Percentiles rank a stretch among this genome's conserved stretches.
These are phyloP conservation scores for Ustilago trichophora DNA, from an alignment of 1,284 basidiomycete species.

Conservation along the genomic window DNA sequence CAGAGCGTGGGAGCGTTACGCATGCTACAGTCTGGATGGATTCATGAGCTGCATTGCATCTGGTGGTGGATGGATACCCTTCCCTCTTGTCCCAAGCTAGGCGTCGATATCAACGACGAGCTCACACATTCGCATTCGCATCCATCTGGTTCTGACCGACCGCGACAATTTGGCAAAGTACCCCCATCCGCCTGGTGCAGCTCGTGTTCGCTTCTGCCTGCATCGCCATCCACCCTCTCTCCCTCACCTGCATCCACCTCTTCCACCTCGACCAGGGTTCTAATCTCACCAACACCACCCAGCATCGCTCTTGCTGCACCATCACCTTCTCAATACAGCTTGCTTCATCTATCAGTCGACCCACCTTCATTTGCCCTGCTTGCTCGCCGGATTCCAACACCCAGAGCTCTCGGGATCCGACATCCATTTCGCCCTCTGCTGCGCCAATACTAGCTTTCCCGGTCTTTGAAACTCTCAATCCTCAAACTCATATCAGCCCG, in stretches of 20 bases:
- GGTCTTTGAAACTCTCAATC: too few species aligned
- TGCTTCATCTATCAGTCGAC: constrained; percentile 1
- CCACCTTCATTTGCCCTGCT: neutral
- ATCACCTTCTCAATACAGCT: neutral
- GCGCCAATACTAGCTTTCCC: neutral
- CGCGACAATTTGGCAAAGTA: neutral
- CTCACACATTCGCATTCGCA: neutral
- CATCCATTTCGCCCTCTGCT: neutral
- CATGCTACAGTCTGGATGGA: constrained; percentile 9
- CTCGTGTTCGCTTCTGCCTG: neutral
- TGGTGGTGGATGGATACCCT: constrained; percentile 7
- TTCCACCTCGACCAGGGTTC: neutral
- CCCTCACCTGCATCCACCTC: neutral
- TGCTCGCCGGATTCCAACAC: neutral
- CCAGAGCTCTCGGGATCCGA: neutral
- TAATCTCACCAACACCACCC: too few species aligned
- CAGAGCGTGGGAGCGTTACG: neutral
- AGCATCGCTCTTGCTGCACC: too few species aligned
- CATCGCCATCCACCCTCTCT: too few species aligned
- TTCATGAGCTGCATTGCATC: too few species aligned
- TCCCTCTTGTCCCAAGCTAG: constrained; percentile 1
- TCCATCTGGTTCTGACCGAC: neutral
- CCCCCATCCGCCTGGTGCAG: neutral
- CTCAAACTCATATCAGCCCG: too few species aligned
- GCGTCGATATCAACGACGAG: neutral